Evolutionary conservation across 2,329 filamentous ascomycete species (phyloP), one percentile per base, ranked within the genome.

Genomic region (Fusarium haematococcum): DNA sequence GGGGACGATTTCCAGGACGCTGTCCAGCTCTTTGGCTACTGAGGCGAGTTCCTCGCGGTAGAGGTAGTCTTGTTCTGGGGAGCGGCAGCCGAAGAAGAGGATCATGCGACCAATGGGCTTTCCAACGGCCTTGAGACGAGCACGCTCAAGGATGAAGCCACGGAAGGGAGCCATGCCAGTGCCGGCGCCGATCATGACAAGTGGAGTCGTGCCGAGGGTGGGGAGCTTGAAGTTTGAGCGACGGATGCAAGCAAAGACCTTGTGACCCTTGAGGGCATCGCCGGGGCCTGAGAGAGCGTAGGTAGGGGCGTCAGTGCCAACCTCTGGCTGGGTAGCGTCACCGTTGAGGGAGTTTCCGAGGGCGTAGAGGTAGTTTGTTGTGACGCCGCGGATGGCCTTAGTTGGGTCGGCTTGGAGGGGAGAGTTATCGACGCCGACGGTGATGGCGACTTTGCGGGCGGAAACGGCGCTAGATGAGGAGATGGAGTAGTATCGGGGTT

Each of bases 41-140:
- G 78, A 72, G 2, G 70, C 62, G 2, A 81, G 64, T 48, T 82
- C 87, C 0, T 86, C 84, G 0, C 84, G 80, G 80, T 93, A 92
- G 0, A 93, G 77, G 27, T 88, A 84, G 73, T 93, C 91, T 32
- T 83, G 81, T 0, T 84, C 83, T 0, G 86, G 85, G 7, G 82
- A 77, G 23, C 88, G 87, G 78, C 90, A 92, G n/a, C 91, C 91
- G 67, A 89, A 86, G 81, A 92, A 92, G 1, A 93, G 54, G 5
- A 81, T 33, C 66, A 78, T 80, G 1, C 62, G 68, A 0, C 78
- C 77, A 7, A 79, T 66, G 2, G 65, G 63, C 59, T 76, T 71
- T 13, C 75, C 76, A 14, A 77, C 65, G 3, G 73, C 67, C n/a
- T 67, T 68, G 14, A 75, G 68, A 11, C 73, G 69, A 30, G 67